Base-by-base conservation (phyloP, 345 rosid species). In the Camelina neglecta region DNA sequence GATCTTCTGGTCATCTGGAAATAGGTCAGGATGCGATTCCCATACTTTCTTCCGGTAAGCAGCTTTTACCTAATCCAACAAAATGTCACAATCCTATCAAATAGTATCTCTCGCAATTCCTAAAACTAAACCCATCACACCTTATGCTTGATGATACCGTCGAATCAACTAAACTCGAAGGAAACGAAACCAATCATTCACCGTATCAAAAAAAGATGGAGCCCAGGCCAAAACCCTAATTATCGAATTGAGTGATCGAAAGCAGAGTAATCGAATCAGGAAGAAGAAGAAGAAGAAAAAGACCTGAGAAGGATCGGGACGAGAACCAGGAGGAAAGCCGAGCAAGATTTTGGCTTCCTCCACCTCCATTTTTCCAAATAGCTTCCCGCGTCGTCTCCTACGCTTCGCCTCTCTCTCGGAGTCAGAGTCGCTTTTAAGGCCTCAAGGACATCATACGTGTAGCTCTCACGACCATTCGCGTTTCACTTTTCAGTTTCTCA, bases 11-110 rank as follows among this genome's bases (percentile, higher is more conserved):
- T 85, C 86, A 69, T 71, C 60, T 0, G 98, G 95, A 75, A 94
- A 90, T 41, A 83, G 86, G 78, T 94, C 98, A 70, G 97, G 98
- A 76, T 92, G 97, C 15, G 87, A 88, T 47, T 92, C 92, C 93
- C 93, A 90, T 67, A 89, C 96, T 83, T 86, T 92, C 82, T 82
- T 90, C 82, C 74, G 85, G 76, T 86, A 92, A 64, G 98, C 96
- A 65, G 83, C 97, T 82, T 89, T 90, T 59, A 94, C 86, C 97
- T 93, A 72, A 72, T 65, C 33, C 18, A 18, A 18, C 31, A 59
- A 60, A 4, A 33, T 31, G 6, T 4, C 2, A 33, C 8, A 56
- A 24, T 54, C 36, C 4, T 36, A 4, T 36, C 20, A 3, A 5
- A 18, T 18, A 18, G 18, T 18, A 18, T 18, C 18, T 18, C 18